Percentiles rank a stretch among this genome's conserved stretches.
Evolutionary conservation across 2,329 filamentous ascomycete species (phyloP).

Genomic region (Penicillium sp.): DNA sequence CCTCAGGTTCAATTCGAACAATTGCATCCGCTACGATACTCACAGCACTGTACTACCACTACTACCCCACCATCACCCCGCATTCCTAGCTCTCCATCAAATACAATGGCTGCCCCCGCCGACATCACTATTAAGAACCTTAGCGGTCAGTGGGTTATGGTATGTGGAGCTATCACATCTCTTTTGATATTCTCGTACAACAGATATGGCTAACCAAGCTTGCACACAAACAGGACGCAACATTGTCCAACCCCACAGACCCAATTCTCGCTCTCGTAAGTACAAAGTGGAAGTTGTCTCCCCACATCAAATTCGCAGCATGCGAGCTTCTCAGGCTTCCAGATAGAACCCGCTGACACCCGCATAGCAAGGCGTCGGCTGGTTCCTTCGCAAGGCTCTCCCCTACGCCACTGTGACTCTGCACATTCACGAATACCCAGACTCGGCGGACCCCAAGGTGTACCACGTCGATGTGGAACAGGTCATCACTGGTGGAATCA

Average conservation of each 20-base stretch:
- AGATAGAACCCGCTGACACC: slow-evolving; percentile 11
- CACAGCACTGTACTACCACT: neutral
- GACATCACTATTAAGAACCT: slow-evolving; percentile 70
- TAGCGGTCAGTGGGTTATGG: slow-evolving; percentile 71
- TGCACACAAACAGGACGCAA: slow-evolving; percentile 69
- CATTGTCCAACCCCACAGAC: slow-evolving; percentile 70
- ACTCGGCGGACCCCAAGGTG: slow-evolving; percentile 46
- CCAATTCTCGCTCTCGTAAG: slow-evolving; percentile 66
- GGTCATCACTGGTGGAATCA: slow-evolving; percentile 70
- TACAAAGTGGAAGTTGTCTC: neutral
- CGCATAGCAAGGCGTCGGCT: slow-evolving; percentile 67
- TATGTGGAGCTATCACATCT: too few relatives aligned
- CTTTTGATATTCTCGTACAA: too few relatives aligned
- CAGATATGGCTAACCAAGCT: neutral
- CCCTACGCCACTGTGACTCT: slow-evolving; percentile 70
- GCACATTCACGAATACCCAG: slow-evolving; percentile 60
- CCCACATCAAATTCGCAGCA: neutral
- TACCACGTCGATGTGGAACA: slow-evolving; percentile 75
- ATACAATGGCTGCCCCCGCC: slow-evolving; percentile 72
- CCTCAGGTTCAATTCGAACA: neutral
- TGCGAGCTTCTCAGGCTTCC: neutral
- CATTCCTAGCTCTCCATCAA: slow-evolving; percentile 18
- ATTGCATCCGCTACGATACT: neutral
- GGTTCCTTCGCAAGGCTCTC: slow-evolving; percentile 74
- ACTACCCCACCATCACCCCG: slow-evolving; percentile 24